Evolutionary conservation across 2,329 filamentous ascomycete species (phyloP).

Genomic region (Fusarium oligoseptatum): DNA sequence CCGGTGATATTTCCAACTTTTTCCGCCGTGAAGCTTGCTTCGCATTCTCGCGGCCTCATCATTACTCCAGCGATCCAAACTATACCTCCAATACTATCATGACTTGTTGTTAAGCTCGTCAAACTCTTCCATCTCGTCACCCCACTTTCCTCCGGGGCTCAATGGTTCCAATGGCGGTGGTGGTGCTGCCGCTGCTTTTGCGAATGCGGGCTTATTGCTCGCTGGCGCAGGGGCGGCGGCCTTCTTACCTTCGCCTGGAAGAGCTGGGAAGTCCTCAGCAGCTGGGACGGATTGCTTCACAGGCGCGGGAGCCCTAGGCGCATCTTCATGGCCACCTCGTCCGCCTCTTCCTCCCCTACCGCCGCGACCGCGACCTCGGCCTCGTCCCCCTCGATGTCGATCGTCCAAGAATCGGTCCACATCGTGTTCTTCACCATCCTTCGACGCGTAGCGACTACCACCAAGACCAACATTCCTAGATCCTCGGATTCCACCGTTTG

Average conservation of each 20-base stretch:
- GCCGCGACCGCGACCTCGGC: slow-evolving; percentile 53
- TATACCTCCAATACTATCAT: slow-evolving; percentile 22
- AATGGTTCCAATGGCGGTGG: slow-evolving; percentile 48
- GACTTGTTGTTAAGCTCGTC: slow-evolving; percentile 53
- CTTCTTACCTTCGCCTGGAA: slow-evolving; percentile 49
- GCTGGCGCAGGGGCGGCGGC: slow-evolving; percentile 22
- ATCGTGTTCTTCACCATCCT: slow-evolving; percentile 51
- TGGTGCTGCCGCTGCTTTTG: slow-evolving; percentile 46
- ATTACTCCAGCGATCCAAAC: slow-evolving; percentile 8
- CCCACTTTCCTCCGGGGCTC: slow-evolving; percentile 61
- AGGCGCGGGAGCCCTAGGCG: slow-evolving; percentile 37
- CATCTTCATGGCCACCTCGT: slow-evolving; percentile 44
- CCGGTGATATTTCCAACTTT: slow-evolving; percentile 39
- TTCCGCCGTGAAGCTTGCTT: slow-evolving; percentile 11
- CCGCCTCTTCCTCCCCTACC: slow-evolving; percentile 52
- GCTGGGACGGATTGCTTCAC: slow-evolving; percentile 46
- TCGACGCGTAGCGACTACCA: slow-evolving; percentile 58
- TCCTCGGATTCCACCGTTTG: slow-evolving; percentile 57
- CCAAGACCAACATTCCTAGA: slow-evolving; percentile 54
- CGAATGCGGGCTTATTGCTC: slow-evolving; percentile 46
- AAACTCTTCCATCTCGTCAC: slow-evolving; percentile 69
- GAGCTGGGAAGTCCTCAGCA: slow-evolving; percentile 54
- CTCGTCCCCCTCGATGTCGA: slow-evolving; percentile 49
- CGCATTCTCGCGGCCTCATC: slow-evolving; percentile 1
- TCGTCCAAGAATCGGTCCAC: slow-evolving; percentile 56